Percentiles rank a stretch among this genome's conserved stretches.
phyloP scores from a whole-genome alignment of 768 basidiomycete genomes.

The Hypholoma sublateritium region DNA sequence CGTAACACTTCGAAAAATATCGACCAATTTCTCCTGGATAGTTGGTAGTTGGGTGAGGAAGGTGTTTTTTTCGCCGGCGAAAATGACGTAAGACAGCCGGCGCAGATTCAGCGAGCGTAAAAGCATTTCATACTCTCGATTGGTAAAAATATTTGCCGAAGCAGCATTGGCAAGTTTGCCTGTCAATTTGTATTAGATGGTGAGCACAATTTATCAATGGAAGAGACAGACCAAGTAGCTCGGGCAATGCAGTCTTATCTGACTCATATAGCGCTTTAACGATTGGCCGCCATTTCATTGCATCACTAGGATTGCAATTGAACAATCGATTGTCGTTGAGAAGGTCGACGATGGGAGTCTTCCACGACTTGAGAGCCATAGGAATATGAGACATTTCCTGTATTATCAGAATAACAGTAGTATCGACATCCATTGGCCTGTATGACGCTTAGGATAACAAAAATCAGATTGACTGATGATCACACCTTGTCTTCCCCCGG shows the following conservation, averaged over 20 bases:
- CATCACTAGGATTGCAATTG: constrained; percentile 59
- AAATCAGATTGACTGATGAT: not conserved
- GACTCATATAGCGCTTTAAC: constrained; percentile 79
- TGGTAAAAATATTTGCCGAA: constrained; percentile 95
- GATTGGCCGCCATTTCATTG: constrained; percentile 71
- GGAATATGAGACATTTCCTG: constrained; percentile 79
- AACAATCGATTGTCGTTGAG: constrained; percentile 89
- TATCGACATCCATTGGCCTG: constrained; percentile 80
- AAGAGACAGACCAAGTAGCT: constrained; percentile 64
- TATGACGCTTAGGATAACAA: not conserved
- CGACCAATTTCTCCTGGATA: constrained; percentile 97
- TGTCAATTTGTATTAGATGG: constrained; percentile 25
- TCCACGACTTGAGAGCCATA: constrained; percentile 82
- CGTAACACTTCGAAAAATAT: constrained; percentile 77
- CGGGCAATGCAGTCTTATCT: constrained; percentile 84
- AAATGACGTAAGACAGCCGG: constrained; percentile 83
- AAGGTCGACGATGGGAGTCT: constrained; percentile 73
- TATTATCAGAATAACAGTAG: constrained; percentile 63
- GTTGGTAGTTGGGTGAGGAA: constrained; percentile 87
- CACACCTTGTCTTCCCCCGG: constrained; percentile 73
- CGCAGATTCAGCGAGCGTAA: constrained; percentile 84
- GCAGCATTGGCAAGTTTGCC: constrained; percentile 83
- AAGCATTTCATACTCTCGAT: constrained; percentile 91
- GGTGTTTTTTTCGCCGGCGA: constrained; percentile 87
- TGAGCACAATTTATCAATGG: constrained; percentile 27